These are phyloP conservation scores for Tieghemiomyces parasiticus DNA, from an alignment of 192 early-diverging fungal species.

Conservation along the genomic window DNA sequence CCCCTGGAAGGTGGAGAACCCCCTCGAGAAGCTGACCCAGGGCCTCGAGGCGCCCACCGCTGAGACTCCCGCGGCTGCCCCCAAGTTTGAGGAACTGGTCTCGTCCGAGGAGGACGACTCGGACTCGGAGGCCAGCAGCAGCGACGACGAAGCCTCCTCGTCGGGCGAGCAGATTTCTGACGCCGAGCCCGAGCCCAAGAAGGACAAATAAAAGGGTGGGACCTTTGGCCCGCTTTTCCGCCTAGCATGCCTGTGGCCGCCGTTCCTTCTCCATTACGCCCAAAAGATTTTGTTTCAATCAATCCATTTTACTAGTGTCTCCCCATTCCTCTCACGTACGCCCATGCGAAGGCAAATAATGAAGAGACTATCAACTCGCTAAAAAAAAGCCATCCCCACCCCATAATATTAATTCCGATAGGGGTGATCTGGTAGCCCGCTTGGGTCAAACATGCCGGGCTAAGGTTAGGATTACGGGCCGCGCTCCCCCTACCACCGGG, in stretches of 20 bases:
- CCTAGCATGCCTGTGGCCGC: not conserved
- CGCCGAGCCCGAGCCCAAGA: not conserved
- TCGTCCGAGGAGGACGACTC: not conserved
- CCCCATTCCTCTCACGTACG: not conserved
- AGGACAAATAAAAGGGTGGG: not conserved
- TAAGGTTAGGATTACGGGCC: too few relatives aligned
- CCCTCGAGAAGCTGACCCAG: constrained; percentile 37
- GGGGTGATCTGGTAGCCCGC: too few relatives aligned
- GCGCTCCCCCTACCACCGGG: too few relatives aligned
- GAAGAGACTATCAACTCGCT: not conserved
- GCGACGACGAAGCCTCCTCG: not conserved
- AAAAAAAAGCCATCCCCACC: too few relatives aligned
- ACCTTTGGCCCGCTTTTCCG: not conserved
- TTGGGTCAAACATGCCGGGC: too few relatives aligned
- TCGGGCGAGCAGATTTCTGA: too few relatives aligned
- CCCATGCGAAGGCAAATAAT: not conserved
- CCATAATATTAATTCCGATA: too few relatives aligned
- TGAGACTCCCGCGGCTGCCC: constrained; percentile 8
- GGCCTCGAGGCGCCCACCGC: constrained; percentile 5
- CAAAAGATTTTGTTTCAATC: not conserved
- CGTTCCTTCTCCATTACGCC: not conserved
- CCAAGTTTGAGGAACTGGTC: not conserved
- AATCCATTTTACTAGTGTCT: not conserved
- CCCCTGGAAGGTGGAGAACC: constrained; percentile 66
- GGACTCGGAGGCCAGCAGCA: not conserved